phyloP scores from a whole-genome alignment of 1,139 yeast genomes.

The Geotrichum aggregatum region DNA sequence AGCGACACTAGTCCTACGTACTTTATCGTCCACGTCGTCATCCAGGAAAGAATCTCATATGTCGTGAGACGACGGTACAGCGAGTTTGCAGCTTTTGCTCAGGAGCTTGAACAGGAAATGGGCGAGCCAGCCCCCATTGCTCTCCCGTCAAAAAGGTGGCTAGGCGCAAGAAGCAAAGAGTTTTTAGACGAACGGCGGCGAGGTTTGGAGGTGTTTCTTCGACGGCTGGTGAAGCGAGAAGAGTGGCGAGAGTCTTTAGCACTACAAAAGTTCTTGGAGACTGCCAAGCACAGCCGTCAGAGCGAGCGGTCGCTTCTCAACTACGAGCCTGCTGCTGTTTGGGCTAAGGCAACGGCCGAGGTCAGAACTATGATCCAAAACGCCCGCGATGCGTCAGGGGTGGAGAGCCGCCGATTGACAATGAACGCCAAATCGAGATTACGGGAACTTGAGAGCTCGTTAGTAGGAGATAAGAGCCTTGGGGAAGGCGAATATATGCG shows the following conservation, averaged over 20 bases:
- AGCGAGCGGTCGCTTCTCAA: slow-evolving; percentile 16
- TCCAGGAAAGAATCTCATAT: slow-evolving; percentile 31
- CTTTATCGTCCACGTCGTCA: slow-evolving; percentile 40
- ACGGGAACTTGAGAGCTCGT: slow-evolving; percentile 31
- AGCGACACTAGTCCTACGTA: slow-evolving; percentile 39
- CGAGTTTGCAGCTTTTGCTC: slow-evolving; percentile 50
- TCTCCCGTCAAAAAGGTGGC: slow-evolving; percentile 45
- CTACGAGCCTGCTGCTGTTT: slow-evolving; percentile 27
- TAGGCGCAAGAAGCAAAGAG: slow-evolving; percentile 30
- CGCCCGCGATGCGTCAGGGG: slow-evolving; percentile 25
- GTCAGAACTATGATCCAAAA: slow-evolving; percentile 28
- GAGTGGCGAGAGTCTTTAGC: slow-evolving; percentile 38
- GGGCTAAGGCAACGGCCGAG: slow-evolving; percentile 32
- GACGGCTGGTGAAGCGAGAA: slow-evolving; percentile 35
- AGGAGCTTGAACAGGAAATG: slow-evolving; percentile 45
- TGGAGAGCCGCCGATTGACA: slow-evolving; percentile 30
- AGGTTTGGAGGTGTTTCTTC: slow-evolving; percentile 36
- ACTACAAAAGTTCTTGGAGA: slow-evolving; percentile 34
- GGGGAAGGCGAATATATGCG: slow-evolving; percentile 34
- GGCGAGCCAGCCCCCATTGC: slow-evolving; percentile 47
- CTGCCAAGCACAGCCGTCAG: slow-evolving; percentile 27
- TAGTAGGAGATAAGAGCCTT: slow-evolving; percentile 24
- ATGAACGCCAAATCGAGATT: slow-evolving; percentile 32
- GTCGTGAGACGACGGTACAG: slow-evolving; percentile 46
- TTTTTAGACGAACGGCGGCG: slow-evolving; percentile 36